Evolutionary conservation across 2,329 filamentous ascomycete genomes (phyloP).

Genomic region (Chaetothyriales sp.): DNA sequence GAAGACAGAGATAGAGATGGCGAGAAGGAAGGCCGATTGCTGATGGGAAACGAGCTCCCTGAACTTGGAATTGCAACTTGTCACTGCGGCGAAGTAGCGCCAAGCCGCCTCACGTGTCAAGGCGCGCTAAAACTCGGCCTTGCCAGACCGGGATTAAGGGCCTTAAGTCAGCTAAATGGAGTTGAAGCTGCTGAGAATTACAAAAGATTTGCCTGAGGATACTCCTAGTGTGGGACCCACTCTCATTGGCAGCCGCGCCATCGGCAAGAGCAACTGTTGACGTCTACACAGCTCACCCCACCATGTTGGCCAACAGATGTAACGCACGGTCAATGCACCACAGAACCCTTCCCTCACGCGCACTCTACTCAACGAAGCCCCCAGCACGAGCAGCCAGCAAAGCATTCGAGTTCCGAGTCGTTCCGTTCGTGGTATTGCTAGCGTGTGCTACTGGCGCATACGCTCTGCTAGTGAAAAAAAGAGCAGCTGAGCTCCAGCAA

Average conservation of each 20-base stretch:
- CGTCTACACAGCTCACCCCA: background rate
- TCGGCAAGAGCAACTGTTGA: background rate
- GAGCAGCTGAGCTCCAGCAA: slow-evolving; percentile 6
- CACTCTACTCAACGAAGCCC: background rate
- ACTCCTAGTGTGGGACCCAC: background rate
- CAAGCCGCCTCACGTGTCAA: background rate
- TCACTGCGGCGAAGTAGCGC: background rate
- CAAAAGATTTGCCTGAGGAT: background rate
- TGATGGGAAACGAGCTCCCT: background rate
- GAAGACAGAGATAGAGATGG: background rate
- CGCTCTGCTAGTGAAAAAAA: slow-evolving; percentile 35
- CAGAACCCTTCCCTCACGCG: background rate
- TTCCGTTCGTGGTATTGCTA: slow-evolving; percentile 31
- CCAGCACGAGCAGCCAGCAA: slow-evolving; percentile 8
- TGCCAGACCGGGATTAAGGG: no score
- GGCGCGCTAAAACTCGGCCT: background rate
- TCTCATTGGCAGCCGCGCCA: background rate
- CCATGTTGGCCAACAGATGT: background rate
- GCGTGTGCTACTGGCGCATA: slow-evolving; percentile 36
- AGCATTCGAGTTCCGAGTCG: slow-evolving; percentile 17
- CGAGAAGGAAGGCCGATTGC: background rate
- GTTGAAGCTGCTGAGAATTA: background rate
- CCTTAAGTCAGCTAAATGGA: no score
- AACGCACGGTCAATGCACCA: background rate
- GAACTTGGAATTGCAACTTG: background rate